Base-by-base conservation (phyloP, 2,329 filamentous ascomycete species). In the Macroventuria anomochaeta region DNA sequence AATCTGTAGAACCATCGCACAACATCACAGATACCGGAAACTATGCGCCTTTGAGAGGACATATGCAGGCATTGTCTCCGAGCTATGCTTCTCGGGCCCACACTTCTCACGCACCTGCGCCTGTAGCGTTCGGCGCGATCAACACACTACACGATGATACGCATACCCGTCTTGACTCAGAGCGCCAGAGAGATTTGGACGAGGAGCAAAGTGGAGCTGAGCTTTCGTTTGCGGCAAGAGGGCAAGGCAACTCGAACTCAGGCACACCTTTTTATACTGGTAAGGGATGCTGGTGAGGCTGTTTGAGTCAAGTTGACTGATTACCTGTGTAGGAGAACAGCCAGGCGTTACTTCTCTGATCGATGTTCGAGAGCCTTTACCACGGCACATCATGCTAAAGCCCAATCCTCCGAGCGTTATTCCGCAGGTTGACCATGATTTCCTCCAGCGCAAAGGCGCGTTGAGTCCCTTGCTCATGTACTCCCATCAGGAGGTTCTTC, bases 191-290 rank as follows among this genome's bases (percentile, higher is more conserved):
- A 34, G 26, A 55, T 21, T 18, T 50, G 1, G 20, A 55, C 12
- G 52, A 55, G 26, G 52, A 55, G 36, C 46, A 55, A 28, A 50
- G 42, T n/a, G 52, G 52, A 34, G 52, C 52, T 13, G 52, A 55
- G 33, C n/a, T 55, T 5, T 55, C 52, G 3, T 32, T 25, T 13
- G 52, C 52, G 5, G 52, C 52, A 26, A 17, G 38, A 26, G 29
- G 46, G 2, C 38, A 55, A 17, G 46, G 44, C 1, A 21, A 26
- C 13, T 47, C 46, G 3, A 33, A 50, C 33, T 41, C 46, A 7
- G 46, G 46, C 15, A 47, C 39, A 28, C 52, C 52, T n/a, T 55
- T 55, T 15, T 55, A 55, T 37, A 55, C 46, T 12, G 46, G 46
- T 51, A 43, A 23, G 25, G 13, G 6, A 2, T 17, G 5, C 7